Conservation (phyloP, 1,284 basidiomycete species). For the Moesziomyces globuligerus region DNA sequence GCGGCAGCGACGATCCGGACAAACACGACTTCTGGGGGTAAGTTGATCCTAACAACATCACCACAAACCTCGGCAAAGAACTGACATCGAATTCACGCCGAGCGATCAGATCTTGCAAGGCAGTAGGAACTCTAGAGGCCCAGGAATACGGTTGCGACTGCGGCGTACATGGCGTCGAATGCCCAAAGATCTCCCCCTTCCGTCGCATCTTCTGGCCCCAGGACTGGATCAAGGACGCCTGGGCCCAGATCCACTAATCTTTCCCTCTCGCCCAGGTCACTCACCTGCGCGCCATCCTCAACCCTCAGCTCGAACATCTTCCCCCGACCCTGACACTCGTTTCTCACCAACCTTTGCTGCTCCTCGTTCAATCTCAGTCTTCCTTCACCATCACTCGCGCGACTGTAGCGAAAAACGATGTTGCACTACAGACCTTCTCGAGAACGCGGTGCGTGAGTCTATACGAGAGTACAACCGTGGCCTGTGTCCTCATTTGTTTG, state of each 20-base stretch:
- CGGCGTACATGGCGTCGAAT: conserved; percentile 28
- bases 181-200: conserved; percentile 3
- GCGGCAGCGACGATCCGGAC: conserved; percentile 3
- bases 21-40: conserved; percentile 28
- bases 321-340: too few species aligned
- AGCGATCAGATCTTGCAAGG: conserved; percentile 19
- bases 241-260: conserved; percentile 2
- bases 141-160: conserved; percentile 39
- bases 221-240: conserved; percentile 14
- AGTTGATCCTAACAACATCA: too few species aligned
- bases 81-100: neutral
- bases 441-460: too few species aligned
- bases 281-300: too few species aligned
- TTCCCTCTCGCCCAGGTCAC: too few species aligned
- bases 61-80: neutral
- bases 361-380: too few species aligned
- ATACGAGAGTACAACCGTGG: too few species aligned
- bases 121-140: conserved; percentile 13
- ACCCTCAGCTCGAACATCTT: neutral
- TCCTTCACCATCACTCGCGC: too few species aligned
- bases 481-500: too few species aligned
- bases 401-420: too few species aligned
- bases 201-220: conserved; percentile 32
- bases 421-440: too few species aligned
- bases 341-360: too few species aligned